A percentile compares a stretch with the other conserved stretches of the same genome.
phyloP scores from a whole-genome alignment of 2,329 filamentous ascomycete genomes.

The Macrophomina pseudophaseolina region DNA sequence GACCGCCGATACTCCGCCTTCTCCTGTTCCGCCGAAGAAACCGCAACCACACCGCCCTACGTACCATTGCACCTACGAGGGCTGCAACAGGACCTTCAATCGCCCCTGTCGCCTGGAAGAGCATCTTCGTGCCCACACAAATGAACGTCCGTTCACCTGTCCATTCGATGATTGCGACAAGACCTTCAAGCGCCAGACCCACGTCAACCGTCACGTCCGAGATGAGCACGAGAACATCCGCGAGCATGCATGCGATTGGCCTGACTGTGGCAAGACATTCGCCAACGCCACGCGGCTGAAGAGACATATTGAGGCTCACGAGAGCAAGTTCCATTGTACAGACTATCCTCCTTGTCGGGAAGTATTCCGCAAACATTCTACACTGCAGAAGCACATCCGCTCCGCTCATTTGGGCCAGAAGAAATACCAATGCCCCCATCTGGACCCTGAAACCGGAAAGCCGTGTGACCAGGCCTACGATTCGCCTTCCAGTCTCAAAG shows the following conservation, averaged over 20 bases:
- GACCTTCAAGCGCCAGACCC: constrained; percentile 83
- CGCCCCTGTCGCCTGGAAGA: constrained; percentile 79
- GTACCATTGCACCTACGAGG: constrained; percentile 73
- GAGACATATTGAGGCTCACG: constrained; percentile 78
- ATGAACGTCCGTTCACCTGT: constrained; percentile 81
- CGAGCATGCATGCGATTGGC: constrained; percentile 72
- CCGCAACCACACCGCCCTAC: constrained; percentile 61
- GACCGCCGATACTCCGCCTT: constrained; percentile 34
- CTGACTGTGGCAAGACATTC: constrained; percentile 79
- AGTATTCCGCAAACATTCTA: constrained; percentile 86
- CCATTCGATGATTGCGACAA: constrained; percentile 74
- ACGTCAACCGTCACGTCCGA: constrained; percentile 84
- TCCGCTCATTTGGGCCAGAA: constrained; percentile 74
- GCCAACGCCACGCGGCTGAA: constrained; percentile 78
- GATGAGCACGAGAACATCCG: constrained; percentile 73
- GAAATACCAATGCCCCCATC: constrained; percentile 71
- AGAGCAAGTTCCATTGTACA: constrained; percentile 75
- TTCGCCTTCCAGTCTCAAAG: constrained; percentile 70
- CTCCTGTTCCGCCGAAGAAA: constrained; percentile 10
- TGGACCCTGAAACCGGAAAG: constrained; percentile 58
- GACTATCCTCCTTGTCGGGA: constrained; percentile 73
- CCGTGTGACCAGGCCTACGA: constrained; percentile 74
- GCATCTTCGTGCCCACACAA: constrained; percentile 83
- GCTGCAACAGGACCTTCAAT: constrained; percentile 84
- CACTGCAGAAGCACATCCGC: constrained; percentile 80